Percentiles rank a stretch among this genome's conserved stretches.
These are phyloP conservation scores for Fonsecaea monophora DNA, from an alignment of 2,329 filamentous ascomycete genomes.

Conservation along the genomic window DNA sequence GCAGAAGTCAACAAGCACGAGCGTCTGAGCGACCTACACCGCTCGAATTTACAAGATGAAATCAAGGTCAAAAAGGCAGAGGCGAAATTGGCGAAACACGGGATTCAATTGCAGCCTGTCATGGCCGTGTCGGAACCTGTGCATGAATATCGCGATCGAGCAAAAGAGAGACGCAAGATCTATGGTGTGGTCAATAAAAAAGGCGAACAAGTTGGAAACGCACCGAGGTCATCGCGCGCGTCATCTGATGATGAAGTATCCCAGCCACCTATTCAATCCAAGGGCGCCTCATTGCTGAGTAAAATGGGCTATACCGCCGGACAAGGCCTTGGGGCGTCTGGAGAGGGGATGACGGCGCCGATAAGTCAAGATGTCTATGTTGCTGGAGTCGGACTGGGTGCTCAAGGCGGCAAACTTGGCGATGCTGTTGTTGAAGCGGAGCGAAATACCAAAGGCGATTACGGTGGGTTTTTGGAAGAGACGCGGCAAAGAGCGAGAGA, in stretches of 20 bases:
- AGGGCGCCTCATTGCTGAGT: slow-evolving; percentile 58
- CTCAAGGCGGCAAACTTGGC: slow-evolving; percentile 57
- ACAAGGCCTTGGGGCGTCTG: slow-evolving; percentile 56
- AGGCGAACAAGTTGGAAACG: slow-evolving; percentile 35
- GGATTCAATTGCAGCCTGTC: slow-evolving; percentile 40
- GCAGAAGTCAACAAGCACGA: slow-evolving; percentile 67
- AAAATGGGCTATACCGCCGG: slow-evolving; percentile 60
- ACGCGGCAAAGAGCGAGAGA: slow-evolving; percentile 56
- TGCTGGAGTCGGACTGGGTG: slow-evolving; percentile 58
- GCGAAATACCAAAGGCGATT: slow-evolving; percentile 55
- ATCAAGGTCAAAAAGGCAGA: slow-evolving; percentile 52
- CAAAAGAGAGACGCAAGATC: slow-evolving; percentile 53
- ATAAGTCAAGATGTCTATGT: slow-evolving; percentile 58
- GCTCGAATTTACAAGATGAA: slow-evolving; percentile 61
- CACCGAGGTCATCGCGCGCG: slow-evolving; percentile 13
- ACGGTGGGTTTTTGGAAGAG: slow-evolving; percentile 57
- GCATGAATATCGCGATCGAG: slow-evolving; percentile 55
- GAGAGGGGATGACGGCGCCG: slow-evolving; percentile 54
- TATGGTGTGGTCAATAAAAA: slow-evolving; percentile 49
- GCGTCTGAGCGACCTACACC: slow-evolving; percentile 63
- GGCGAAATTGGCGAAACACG: slow-evolving; percentile 53
- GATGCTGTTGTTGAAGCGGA: slow-evolving; percentile 57
- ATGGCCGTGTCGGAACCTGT: slow-evolving; percentile 1
- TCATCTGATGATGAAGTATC: slow-evolving; percentile 28
- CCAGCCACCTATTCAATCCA: slow-evolving; percentile 49